Conservation (phyloP, 2,329 filamentous ascomycete genomes). For the Sporothrix phasma region DNA sequence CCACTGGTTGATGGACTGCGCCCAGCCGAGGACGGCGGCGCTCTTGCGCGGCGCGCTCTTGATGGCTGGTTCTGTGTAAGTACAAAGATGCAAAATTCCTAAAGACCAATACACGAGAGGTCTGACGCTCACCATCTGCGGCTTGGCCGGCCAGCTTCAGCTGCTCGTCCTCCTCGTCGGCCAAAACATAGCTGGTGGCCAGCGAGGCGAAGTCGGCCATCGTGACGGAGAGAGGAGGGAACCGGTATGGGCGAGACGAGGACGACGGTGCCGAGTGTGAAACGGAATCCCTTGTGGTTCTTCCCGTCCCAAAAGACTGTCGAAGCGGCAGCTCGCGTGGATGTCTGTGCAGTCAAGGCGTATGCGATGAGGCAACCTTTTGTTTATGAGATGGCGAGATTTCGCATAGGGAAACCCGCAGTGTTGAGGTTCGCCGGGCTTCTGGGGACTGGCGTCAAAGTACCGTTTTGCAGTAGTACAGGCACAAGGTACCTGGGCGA, state of each 20-base stretch:
- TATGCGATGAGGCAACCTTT: not conserved
- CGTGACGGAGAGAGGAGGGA: not conserved
- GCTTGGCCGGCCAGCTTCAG: conserved; percentile 17
- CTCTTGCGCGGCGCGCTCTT: conserved; percentile 18
- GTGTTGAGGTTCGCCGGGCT: not conserved
- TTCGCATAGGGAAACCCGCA: conserved; percentile 11
- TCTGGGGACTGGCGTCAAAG: not conserved
- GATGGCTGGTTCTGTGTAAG: conserved; percentile 20
- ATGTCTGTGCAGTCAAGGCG: not conserved
- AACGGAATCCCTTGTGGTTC: not conserved
- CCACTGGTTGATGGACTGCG: conserved; percentile 27
- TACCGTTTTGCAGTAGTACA: not conserved
- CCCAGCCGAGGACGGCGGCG: conserved; percentile 20
- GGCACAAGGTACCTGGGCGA: not conserved
- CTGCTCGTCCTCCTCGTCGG: conserved; percentile 20
- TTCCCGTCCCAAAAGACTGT: conserved; percentile 1
- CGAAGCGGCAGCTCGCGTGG: not conserved
- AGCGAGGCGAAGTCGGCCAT: conserved; percentile 22
- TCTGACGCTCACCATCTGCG: conserved; percentile 18
- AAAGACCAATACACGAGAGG: too few relatives aligned
- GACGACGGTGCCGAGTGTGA: not conserved
- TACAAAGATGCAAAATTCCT: not conserved
- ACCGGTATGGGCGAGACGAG: not conserved
- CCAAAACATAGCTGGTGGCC: conserved; percentile 22
- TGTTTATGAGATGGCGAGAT: conserved; percentile 11